Evolutionary conservation across 1,139 yeast species (phyloP).

Genomic region (Taiozyma sp.): DNA sequence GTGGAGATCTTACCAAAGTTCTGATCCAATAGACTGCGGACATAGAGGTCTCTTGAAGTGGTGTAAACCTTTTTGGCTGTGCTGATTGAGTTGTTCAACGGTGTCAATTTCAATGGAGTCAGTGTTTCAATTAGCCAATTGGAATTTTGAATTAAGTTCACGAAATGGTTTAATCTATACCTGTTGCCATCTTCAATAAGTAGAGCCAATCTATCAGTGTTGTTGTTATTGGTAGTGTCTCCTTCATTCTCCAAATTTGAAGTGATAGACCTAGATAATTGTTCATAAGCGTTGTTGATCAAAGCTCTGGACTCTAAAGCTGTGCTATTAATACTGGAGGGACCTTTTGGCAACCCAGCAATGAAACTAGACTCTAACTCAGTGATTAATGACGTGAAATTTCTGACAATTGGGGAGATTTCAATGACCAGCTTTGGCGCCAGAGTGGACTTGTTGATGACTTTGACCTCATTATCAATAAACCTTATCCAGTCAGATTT

Average conservation of each 20-base stretch:
- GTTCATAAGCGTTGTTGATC: conserved; percentile 38
- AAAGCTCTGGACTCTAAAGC: conserved; percentile 29
- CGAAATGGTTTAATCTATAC: conserved; percentile 52
- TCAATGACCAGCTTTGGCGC: conserved; percentile 37
- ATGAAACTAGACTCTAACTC: conserved; percentile 28
- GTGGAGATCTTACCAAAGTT: conserved; percentile 63
- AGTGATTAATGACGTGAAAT: conserved; percentile 40
- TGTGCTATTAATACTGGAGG: conserved; percentile 17
- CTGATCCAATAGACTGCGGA: conserved; percentile 46
- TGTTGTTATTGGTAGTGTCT: conserved; percentile 3
- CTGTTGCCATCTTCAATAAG: conserved; percentile 14
- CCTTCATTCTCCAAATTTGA: conserved; percentile 12
- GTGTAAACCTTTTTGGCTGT: conserved; percentile 8
- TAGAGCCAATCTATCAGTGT: conserved; percentile 7
- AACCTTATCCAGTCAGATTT: conserved; percentile 55
- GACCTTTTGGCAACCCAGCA: conserved; percentile 18
- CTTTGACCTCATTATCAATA: conserved; percentile 48
- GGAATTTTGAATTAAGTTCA: conserved; percentile 61
- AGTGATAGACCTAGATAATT: conserved; percentile 13
- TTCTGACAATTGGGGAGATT: conserved; percentile 38
- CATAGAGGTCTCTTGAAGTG: conserved; percentile 38
- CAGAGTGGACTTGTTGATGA: conserved; percentile 47
- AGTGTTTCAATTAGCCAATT: conserved; percentile 49
- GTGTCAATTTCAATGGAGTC: conserved; percentile 20
- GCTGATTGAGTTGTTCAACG: conserved; percentile 20